These are phyloP conservation scores for Acephala macrosclerotiorum DNA, from an alignment of 2,329 filamentous ascomycete genomes.

Conservation along the genomic window DNA sequence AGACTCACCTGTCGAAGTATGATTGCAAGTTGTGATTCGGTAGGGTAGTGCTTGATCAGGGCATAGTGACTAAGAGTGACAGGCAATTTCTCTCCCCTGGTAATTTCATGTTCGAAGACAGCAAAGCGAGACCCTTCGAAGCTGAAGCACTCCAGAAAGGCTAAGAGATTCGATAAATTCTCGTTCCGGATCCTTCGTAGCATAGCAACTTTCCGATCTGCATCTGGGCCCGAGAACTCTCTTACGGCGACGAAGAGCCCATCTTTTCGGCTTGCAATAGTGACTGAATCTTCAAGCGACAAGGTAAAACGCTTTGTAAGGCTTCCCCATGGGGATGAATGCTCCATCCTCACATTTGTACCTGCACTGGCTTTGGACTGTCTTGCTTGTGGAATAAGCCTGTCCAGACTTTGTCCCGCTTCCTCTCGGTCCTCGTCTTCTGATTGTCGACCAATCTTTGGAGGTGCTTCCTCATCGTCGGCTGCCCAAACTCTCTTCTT, in stretches of 20 bases:
- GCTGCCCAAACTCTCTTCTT: slow-evolving; percentile 16
- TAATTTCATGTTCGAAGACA: slow-evolving; percentile 28
- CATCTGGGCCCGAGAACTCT: slow-evolving; percentile 20
- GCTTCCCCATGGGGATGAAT: slow-evolving; percentile 21
- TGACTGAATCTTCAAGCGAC: slow-evolving; percentile 22
- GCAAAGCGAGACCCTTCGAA: slow-evolving; percentile 25
- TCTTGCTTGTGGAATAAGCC: slow-evolving; percentile 7
- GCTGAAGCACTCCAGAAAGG: slow-evolving; percentile 23
- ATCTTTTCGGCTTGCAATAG: slow-evolving; percentile 19
- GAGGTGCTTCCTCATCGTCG: slow-evolving; percentile 9
- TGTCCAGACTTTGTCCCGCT: slow-evolving; percentile 5
- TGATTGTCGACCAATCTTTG: slow-evolving; percentile 3
- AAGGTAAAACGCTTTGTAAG: slow-evolving; percentile 21
- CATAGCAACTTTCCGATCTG: slow-evolving; percentile 22
- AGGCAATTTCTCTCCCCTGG: slow-evolving; percentile 30
- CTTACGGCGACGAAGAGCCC: slow-evolving; percentile 22
- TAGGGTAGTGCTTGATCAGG: too few species aligned
- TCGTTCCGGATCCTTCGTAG: slow-evolving; percentile 23
- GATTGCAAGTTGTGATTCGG: too few species aligned
- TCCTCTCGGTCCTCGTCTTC: background rate
- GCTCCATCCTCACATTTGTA: slow-evolving; percentile 3
- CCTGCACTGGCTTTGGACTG: background rate
- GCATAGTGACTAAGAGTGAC: too few species aligned
- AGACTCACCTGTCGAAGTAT: too few species aligned
- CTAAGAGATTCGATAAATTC: slow-evolving; percentile 21